Conservation (phyloP, 2,329 filamentous ascomycete species). For the Microdochium paspali region DNA sequence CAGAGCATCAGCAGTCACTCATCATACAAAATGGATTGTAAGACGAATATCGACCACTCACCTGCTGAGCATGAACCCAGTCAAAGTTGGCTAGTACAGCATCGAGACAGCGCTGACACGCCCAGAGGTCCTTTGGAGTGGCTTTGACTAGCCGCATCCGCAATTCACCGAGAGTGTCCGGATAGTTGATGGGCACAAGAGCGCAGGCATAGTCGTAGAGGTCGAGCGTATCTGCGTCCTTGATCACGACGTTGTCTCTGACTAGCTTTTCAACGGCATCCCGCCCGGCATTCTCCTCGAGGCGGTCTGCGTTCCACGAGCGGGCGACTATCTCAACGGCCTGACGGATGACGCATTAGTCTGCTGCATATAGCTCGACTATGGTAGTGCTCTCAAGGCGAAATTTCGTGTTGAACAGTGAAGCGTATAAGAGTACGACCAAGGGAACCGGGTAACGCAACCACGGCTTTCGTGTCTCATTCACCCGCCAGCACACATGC, state of each 20-base stretch:
- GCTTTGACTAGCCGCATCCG: conserved; percentile 42
- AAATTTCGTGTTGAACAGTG: no score
- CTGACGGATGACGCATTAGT: conserved; percentile 8
- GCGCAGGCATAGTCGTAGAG: conserved; percentile 45
- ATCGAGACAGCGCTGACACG: conserved; percentile 36
- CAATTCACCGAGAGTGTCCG: conserved; percentile 38
- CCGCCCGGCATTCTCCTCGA: conserved; percentile 32
- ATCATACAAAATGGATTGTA: not conserved
- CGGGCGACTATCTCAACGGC: conserved; percentile 33
- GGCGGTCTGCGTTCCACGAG: conserved; percentile 39
- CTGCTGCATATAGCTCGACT: no score
- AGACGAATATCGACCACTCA: conserved; percentile 14
- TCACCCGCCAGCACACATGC: no score
- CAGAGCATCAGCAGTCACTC: not conserved
- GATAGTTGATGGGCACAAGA: conserved; percentile 31
- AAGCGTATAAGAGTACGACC: no score
- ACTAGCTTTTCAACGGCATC: conserved; percentile 35
- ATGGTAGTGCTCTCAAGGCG: no score
- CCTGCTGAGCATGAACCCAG: conserved; percentile 46
- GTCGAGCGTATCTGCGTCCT: conserved; percentile 41
- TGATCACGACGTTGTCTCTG: conserved; percentile 33
- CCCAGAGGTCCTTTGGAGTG: conserved; percentile 34
- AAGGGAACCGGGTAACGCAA: no score
- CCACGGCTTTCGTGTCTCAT: no score
- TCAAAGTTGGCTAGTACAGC: conserved; percentile 44